A percentile compares a stretch with the other conserved stretches of the same genome.
Evolutionary conservation across 2,329 filamentous ascomycete species (phyloP).

Genomic region (Fusarium sublunatum): DNA sequence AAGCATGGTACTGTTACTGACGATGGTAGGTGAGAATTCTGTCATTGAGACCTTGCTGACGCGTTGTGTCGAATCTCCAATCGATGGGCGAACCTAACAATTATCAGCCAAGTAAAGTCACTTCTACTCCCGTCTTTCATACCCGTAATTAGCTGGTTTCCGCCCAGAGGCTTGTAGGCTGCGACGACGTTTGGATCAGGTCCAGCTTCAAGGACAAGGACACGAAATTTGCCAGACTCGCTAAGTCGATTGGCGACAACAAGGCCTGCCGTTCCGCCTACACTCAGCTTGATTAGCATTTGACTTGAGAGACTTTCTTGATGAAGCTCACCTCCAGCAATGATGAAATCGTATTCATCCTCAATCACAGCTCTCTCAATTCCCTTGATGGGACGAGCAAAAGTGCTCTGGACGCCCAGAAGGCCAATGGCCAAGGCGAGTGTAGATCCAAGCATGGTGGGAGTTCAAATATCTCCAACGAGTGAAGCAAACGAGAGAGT

Average conservation of each 20-base stretch:
- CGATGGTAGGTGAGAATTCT: constrained; percentile 21
- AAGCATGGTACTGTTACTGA: neutral
- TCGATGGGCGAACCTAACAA: neutral
- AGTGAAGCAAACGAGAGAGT: neutral
- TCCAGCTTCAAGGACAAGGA: constrained; percentile 12
- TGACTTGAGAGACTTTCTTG: fast-evolving
- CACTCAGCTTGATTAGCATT: fast-evolving
- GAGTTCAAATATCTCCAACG: neutral
- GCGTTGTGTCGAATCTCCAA: constrained; percentile 18
- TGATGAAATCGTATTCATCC: constrained; percentile 18
- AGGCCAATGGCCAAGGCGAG: constrained; percentile 1
- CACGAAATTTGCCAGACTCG: constrained; percentile 16
- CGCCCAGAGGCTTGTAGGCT: constrained; percentile 9
- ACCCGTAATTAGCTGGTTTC: constrained; percentile 9
- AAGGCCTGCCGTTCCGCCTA: constrained; percentile 16
- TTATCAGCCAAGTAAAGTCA: fast-evolving
- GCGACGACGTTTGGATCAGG: constrained; percentile 16
- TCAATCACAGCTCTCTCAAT: constrained; percentile 8
- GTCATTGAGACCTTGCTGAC: constrained; percentile 8
- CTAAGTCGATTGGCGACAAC: constrained; percentile 17
- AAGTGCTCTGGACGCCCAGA: neutral
- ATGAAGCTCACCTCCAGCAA: constrained; percentile 4
- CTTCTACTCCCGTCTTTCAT: fast-evolving
- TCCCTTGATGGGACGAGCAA: constrained; percentile 5
- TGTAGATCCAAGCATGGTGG: neutral